Evolutionary conservation across 2,329 filamentous ascomycete genomes (phyloP), one percentile per base, ranked within the genome.

Genomic region (Trichoderma sp.): DNA sequence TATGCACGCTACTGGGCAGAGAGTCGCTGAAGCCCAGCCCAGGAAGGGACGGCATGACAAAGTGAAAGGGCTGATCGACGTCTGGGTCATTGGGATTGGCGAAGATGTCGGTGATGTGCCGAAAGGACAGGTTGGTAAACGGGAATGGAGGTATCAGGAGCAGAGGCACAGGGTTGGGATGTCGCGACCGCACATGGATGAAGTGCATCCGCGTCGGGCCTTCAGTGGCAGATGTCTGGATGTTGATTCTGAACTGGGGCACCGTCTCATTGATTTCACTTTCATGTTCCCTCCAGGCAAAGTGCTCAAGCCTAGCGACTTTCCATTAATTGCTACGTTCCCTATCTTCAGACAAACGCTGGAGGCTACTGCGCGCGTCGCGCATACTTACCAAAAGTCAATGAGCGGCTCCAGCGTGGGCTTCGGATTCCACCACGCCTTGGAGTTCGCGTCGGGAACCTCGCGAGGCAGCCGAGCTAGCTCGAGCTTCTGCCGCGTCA

Each of bases 11-110:
- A 67, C 82, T 81, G 0, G 82, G 80, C 49, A 89, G 81, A 2
- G 88, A 81, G 76, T 91, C 89, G 76, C 89, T 91, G 74, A 92
- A 92, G 19, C 88, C 89, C 57, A 90, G 81, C 0, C 89, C 89
- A 0, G 90, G 89, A 24, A 92, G 83, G 55, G 87, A 88, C 1
- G 90, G 89, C 24, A 87, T 86, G 24, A 92, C 84, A n/a, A 92
- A 75, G 74, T 92, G 87, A 73, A 92, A 92, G 0, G 88, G 83
- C 70, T 87, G 85, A 21, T 78, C 74, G 53, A 74, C 73, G 66
- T 77, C 73, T 72, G 79, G 76, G 77, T 83, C 81, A 11, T 84
- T 79, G 2, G 88, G 87, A 27, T 87, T 80, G 4, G 84, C 85
- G 55, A 91, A 80, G 5, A 81, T 80, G 35, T 84, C 79, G 64